Evolutionary conservation across 2,329 filamentous ascomycete genomes (phyloP), one percentile per base, ranked within the genome.

Genomic region (Fusarium praegraminearum): DNA sequence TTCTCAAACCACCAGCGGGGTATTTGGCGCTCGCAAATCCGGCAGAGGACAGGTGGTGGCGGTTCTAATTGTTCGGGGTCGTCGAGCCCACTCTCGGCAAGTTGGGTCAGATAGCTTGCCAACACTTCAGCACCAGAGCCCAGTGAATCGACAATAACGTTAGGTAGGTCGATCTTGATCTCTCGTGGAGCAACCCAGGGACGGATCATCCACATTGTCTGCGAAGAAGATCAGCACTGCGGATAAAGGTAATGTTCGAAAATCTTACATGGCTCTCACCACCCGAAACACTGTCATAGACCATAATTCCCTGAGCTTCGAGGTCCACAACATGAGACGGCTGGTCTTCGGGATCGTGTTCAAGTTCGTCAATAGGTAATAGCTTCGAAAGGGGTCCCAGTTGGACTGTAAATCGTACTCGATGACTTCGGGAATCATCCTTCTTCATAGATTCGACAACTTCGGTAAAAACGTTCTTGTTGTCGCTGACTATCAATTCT

Each of bases 191-290:
- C 87, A 41, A 94, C 90, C 80, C 94, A 97, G 4, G 95, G 96
- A 70, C 96, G 92, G 72, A 99, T 89, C 94, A 99, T 99, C 96
- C 96, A 99, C 97, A 99, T 99, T 20, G 93, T 97, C 93, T 97
- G 45, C 50, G 18, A 74, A 70, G 61, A 63, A 49, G 47, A 65
- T 71, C 80, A 80, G 76, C 71, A 73, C 65, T 43, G 18, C 20
- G 57, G 32, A 28, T n/a, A 55, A 20, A 41, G 20, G 20, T 20
- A 38, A 26, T 12, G 30, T 61, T 50, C 22, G 5, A n/a, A 38
- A 36, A 24, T 86, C 92, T 85, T 87, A 97, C 93, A 85, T 98
- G 95, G 76, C 93, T 96, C 78, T 96, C 93, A 58, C 90, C 91
- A 53, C 93, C 94, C 38, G 93, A 93, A 15, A 91, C 88, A 66